These are phyloP conservation scores for Leccinum disarticulatum DNA, from an alignment of 768 basidiomycete genomes.

Conservation along the genomic window DNA sequence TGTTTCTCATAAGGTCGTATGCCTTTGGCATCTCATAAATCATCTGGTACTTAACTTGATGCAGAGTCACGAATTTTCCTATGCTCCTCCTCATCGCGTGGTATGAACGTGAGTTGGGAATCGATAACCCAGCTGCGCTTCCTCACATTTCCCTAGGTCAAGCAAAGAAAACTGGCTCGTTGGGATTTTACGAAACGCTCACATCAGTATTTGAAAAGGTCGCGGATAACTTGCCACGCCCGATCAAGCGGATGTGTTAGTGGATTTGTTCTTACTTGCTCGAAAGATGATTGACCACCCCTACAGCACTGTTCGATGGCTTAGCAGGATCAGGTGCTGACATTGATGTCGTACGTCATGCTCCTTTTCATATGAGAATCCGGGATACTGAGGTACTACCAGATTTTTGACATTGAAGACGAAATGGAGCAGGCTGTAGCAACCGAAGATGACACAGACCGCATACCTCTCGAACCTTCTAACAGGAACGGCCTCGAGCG, in stretches of 20 bases:
- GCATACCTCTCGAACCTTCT: constrained; percentile 11
- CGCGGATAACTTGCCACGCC: constrained; percentile 74
- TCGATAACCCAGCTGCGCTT: neutral
- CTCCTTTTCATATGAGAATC: neutral
- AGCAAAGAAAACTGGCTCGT: constrained; percentile 63
- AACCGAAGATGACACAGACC: constrained; percentile 10
- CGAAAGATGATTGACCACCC: neutral
- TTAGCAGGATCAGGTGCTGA: constrained; percentile 69
- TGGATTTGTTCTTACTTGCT: constrained; percentile 6
- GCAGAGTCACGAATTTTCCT: constrained; percentile 79
- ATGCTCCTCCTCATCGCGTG: constrained; percentile 76
- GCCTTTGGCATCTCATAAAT: neutral
- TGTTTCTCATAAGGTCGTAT: constrained; percentile 76
- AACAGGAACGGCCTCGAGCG: constrained; percentile 20
- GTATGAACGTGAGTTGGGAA: constrained; percentile 61
- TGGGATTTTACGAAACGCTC: constrained; percentile 73
- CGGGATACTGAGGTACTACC: constrained; percentile 2
- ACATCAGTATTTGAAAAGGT: constrained; percentile 63
- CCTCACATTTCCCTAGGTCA: constrained; percentile 39
- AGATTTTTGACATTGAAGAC: constrained; percentile 83
- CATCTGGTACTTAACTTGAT: neutral
- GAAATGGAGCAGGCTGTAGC: constrained; percentile 33
- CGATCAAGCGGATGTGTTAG: constrained; percentile 72
- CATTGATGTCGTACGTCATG: constrained; percentile 63
- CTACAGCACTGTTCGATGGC: constrained; percentile 76